A percentile compares a stretch with the other conserved stretches of the same genome.
Conservation (phyloP, 768 basidiomycete species). For the Nidularia pulvinata region DNA sequence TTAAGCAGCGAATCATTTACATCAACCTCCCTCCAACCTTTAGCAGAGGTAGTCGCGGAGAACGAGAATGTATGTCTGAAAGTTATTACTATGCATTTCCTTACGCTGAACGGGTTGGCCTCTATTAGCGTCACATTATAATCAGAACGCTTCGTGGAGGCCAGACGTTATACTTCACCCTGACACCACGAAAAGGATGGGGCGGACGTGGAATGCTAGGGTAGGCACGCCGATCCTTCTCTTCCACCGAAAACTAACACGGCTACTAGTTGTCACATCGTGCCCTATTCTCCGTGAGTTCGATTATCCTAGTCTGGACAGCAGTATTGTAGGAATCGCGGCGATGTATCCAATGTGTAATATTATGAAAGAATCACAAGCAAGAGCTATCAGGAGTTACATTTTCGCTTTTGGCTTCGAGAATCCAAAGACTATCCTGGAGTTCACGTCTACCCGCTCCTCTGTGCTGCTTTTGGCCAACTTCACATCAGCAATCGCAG, state of each 20-base stretch:
- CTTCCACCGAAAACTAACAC: neutral
- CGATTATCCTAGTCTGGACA: neutral
- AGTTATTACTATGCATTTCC: no score
- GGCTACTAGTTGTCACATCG: no score
- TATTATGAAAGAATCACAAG: no score
- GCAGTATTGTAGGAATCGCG: no score
- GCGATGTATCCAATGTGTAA: no score
- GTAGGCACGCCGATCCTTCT: slow-evolving; percentile 34
- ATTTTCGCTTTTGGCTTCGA: neutral
- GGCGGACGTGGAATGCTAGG: slow-evolving; percentile 87
- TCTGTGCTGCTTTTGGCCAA: slow-evolving; percentile 18
- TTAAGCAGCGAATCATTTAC: slow-evolving; percentile 55
- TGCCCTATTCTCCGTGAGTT: slow-evolving; percentile 13
- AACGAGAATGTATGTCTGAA: slow-evolving; percentile 70
- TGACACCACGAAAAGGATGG: slow-evolving; percentile 79
- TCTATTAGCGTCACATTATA: slow-evolving; percentile 29
- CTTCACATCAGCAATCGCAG: slow-evolving; percentile 32
- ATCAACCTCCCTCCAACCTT: slow-evolving; percentile 53
- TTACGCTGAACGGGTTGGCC: no score
- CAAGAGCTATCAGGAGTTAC: neutral
- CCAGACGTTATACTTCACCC: slow-evolving; percentile 42
- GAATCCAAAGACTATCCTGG: slow-evolving; percentile 31
- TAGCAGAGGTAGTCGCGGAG: slow-evolving; percentile 72
- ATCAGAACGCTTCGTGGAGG: slow-evolving; percentile 58
- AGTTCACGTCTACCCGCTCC: slow-evolving; percentile 20